Percentiles rank a stretch among this genome's conserved stretches.
These are phyloP conservation scores for Alnus glutinosa DNA, from an alignment of 306 rosid species.

Conservation along the genomic window DNA sequence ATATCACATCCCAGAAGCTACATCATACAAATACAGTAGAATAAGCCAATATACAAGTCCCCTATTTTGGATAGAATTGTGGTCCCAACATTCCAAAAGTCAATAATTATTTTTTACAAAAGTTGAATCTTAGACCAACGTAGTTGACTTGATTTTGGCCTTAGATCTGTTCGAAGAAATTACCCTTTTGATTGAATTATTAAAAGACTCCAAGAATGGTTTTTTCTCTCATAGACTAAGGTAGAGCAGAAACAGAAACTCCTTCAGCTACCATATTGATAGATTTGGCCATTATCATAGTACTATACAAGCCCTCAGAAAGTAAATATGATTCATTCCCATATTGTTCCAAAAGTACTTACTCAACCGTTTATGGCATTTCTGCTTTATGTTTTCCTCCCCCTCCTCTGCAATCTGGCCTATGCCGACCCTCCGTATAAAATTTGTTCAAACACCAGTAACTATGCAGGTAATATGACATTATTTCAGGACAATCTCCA, in stretches of 20 bases:
- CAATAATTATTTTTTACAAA: too few species aligned
- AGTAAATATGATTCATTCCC: constrained; percentile 22
- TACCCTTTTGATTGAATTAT: neutral
- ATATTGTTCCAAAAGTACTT: constrained; percentile 6
- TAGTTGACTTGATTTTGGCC: too few species aligned
- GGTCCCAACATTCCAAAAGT: neutral
- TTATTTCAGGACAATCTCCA: constrained; percentile 30
- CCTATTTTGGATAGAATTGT: too few species aligned
- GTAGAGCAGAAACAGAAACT: neutral
- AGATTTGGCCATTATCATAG: neutral
- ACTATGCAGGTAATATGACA: constrained; percentile 18
- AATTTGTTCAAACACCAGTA: constrained; percentile 31
- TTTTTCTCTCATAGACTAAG: neutral
- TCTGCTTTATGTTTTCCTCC: constrained; percentile 13
- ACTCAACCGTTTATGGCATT: constrained; percentile 4
- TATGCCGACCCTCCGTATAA: constrained; percentile 29
- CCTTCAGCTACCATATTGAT: neutral
- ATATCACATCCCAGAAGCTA: too few species aligned
- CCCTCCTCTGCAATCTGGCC: neutral
- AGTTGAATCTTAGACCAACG: too few species aligned
- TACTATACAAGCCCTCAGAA: neutral
- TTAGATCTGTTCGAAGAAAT: constrained; percentile 4
- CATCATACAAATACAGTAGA: too few species aligned
- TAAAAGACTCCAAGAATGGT: neutral
- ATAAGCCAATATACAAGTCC: too few species aligned